These are phyloP conservation scores for Debaryomyces sp. DNA, from an alignment of 1,139 yeast genomes.

Conservation along the genomic window DNA sequence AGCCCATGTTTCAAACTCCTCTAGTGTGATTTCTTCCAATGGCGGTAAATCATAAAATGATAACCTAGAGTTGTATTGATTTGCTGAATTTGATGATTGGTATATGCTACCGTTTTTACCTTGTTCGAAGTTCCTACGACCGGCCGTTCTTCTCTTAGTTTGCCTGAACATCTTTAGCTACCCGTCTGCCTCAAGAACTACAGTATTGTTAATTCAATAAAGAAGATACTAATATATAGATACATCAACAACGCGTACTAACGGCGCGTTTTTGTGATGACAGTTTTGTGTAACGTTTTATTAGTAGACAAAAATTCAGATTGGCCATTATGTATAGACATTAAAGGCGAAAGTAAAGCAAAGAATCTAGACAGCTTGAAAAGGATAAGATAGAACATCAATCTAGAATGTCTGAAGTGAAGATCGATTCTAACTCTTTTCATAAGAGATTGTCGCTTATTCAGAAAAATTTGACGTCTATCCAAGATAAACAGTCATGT, in stretches of 20 bases:
- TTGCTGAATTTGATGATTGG: conserved; percentile 34
- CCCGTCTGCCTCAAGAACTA: not conserved
- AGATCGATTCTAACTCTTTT: conserved; percentile 41
- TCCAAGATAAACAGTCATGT: conserved; percentile 49
- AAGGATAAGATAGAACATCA: not conserved
- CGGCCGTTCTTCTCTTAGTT: conserved; percentile 73
- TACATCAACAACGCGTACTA: conserved; percentile 9
- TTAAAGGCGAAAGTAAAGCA: not conserved
- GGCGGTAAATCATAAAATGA: conserved; percentile 80
- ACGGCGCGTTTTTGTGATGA: conserved; percentile 5
- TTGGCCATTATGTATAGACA: conserved; percentile 1
- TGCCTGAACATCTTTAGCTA: conserved; percentile 64
- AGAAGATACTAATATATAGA: conserved; percentile 1
- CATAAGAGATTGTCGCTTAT: conserved; percentile 44
- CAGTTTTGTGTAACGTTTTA: conserved; percentile 6
- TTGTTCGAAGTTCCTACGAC: conserved; percentile 67
- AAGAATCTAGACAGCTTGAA: not conserved
- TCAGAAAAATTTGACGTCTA: conserved; percentile 41
- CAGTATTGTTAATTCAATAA: not conserved
- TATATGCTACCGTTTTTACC: conserved; percentile 24
- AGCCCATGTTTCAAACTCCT: conserved; percentile 95
- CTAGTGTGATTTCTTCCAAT: conserved; percentile 79
- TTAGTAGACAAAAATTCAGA: conserved; percentile 3
- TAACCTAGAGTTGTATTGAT: conserved; percentile 38
- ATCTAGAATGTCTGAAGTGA: conserved; percentile 33